Evolutionary conservation across 345 rosid genomes (phyloP).

Genomic region (Lenwebbia sp.): DNA sequence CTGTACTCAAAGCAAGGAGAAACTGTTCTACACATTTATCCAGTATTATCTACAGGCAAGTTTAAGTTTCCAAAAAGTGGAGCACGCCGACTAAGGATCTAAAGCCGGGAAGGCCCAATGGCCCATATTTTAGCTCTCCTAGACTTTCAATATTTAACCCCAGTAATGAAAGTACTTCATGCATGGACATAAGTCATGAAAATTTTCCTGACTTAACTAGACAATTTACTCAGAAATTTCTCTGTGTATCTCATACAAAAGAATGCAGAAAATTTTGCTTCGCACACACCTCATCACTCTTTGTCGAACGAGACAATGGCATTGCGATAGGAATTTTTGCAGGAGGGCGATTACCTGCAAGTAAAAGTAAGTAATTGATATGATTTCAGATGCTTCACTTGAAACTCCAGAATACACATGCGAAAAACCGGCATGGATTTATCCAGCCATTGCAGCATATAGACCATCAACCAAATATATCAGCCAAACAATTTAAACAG

Average conservation of each 20-base stretch:
- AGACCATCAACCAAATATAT: not conserved
- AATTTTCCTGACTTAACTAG: not conserved
- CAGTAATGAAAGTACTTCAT: not conserved
- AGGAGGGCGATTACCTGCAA: constrained; percentile 74
- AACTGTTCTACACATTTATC: not conserved
- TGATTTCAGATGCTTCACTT: not conserved
- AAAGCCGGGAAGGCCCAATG: not conserved
- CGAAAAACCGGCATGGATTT: not conserved
- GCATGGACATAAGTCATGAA: not conserved
- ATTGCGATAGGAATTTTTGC: constrained; percentile 84
- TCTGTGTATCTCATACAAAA: not conserved
- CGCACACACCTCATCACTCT: constrained; percentile 53
- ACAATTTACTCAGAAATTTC: not conserved
- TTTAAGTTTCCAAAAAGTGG: not conserved
- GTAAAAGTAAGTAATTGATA: constrained; percentile 1
- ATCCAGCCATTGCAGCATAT: not conserved
- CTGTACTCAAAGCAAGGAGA: not conserved
- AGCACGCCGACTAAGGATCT: not conserved
- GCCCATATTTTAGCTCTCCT: not conserved
- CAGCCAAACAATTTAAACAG: not conserved
- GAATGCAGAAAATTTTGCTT: not conserved
- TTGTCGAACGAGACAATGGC: constrained; percentile 44
- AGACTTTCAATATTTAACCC: not conserved
- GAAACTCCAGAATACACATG: not conserved
- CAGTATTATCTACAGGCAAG: not conserved